phyloP scores from a whole-genome alignment of 2,329 filamentous ascomycete genomes.

The Raffaelea ambrosiae region DNA sequence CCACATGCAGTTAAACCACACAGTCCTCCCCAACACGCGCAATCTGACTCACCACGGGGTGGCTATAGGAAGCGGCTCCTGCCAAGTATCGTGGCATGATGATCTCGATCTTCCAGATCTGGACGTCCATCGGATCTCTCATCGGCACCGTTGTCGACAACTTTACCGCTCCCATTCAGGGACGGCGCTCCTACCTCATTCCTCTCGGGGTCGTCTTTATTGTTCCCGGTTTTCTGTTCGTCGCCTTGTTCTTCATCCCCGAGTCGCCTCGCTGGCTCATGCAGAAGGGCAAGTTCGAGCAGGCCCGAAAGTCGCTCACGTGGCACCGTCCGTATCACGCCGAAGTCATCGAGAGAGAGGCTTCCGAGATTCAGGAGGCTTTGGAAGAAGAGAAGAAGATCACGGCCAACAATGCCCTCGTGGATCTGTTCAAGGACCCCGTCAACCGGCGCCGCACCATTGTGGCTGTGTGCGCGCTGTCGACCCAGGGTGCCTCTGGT shows the following conservation, averaged over 20 bases:
- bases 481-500: constrained; percentile 43
- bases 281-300: constrained; percentile 23
- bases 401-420: constrained; percentile 23
- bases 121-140: constrained; percentile 24
- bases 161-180: constrained; percentile 28
- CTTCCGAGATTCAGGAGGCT: constrained; percentile 27
- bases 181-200: constrained; percentile 29
- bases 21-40: too few relatives aligned
- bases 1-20: too few relatives aligned
- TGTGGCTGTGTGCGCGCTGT: constrained; percentile 37
- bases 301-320: constrained; percentile 22
- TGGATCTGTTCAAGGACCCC: constrained; percentile 42
- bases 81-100: constrained; percentile 22
- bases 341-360: constrained; percentile 22
- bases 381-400: constrained; percentile 24
- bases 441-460: constrained; percentile 42
- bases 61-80: constrained; percentile 23
- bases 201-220: constrained; percentile 31
- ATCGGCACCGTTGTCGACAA: constrained; percentile 43
- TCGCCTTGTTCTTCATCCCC: constrained; percentile 29
- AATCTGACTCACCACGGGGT: too few relatives aligned
- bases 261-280: constrained; percentile 33
- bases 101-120: constrained; percentile 26
- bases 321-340: constrained; percentile 24
- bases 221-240: constrained; percentile 24